Evolutionary conservation across 768 basidiomycete species (phyloP), one percentile per base, ranked within the genome.

Genomic region (Erythrobasidium yunnanense): DNA sequence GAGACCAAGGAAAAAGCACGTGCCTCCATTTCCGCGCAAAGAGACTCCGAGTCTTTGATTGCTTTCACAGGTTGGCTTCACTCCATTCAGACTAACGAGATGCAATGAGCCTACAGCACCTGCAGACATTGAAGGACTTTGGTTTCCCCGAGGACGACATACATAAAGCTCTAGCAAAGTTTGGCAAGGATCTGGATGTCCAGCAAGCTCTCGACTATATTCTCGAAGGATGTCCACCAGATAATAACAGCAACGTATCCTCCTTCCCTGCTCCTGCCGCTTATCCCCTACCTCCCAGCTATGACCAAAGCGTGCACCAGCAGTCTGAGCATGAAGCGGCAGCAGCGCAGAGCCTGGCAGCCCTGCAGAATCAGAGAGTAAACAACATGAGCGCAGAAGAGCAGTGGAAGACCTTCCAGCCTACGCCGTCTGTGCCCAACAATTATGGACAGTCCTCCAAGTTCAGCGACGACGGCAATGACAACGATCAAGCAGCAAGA

Each of bases 111-210:
- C n/a, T n/a, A n/a, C n/a, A n/a, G n/a, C n/a, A n/a, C n/a, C n/a
- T n/a, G n/a, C n/a, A 63, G 49, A 49, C 60, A 3, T 29, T 29
- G 18, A 7, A 38, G 47, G 47, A 63, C 30, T 63, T 50, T 51
- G 60, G 60, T 2, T 20, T 42, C 4, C 11, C 18, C 25, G 15
- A 15, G 15, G 42, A 20, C 42, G 30, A 45, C 45, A 46, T 60
- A 25, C 3, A 25, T 3, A 38, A n/a, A 45, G 57, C 51, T 29
- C 5, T 32, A 23, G 27, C 6, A 4, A 6, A 52, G 20, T 29
- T 17, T 32, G 55, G 23, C 23, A 34, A 35, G 6, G 55, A 56
- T 20, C 29, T 7, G 4, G 57, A 60, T 20, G 4, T 60, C 4
- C 20, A n/a, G 23, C n/a, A 42, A 49, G 57, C 57, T 7, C 30